phyloP scores from a whole-genome alignment of 257 asterid genomes.

The Knoxia roxburghii region DNA sequence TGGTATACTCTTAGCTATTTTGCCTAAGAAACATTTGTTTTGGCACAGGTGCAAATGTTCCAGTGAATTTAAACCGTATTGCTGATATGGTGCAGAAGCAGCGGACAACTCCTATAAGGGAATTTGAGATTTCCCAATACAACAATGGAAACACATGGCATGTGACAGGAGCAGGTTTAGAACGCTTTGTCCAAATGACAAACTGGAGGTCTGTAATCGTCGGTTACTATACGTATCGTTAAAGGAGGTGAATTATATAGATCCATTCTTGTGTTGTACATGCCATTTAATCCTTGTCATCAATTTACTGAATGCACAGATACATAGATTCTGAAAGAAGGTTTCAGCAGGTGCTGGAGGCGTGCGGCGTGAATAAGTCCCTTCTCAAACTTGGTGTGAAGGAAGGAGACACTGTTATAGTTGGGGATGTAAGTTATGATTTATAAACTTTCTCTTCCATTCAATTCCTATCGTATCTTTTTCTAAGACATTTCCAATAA shows the following conservation, averaged over 20 bases:
- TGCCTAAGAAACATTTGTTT: slow-evolving; percentile 5
- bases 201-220: slow-evolving; percentile 74
- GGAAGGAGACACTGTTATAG: slow-evolving; percentile 88
- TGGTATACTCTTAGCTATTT: not conserved
- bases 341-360: slow-evolving; percentile 90
- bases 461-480: not conserved
- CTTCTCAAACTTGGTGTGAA: slow-evolving; percentile 80
- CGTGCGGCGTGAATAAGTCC: slow-evolving; percentile 84
- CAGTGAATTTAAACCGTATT: slow-evolving; percentile 49
- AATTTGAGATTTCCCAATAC: slow-evolving; percentile 70
- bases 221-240: not conserved
- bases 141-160: slow-evolving; percentile 51
- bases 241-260: not conserved
- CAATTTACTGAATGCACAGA: slow-evolving; percentile 40
- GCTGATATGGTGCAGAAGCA: slow-evolving; percentile 70
- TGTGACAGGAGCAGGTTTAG: slow-evolving; percentile 79
- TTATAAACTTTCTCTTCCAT: slow-evolving; percentile 3
- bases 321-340: slow-evolving; percentile 77
- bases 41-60: slow-evolving; percentile 34
- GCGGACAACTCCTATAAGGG: slow-evolving; percentile 64
- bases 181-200: slow-evolving; percentile 96
- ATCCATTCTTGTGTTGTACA: not conserved
- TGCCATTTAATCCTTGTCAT: slow-evolving; percentile 1
- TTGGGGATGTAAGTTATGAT: slow-evolving; percentile 81
- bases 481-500: not conserved